Percentiles rank a stretch among this genome's conserved stretches.
These are phyloP conservation scores for Rhododendron williamsianum DNA, from an alignment of 148 eudicot genomes.

Conservation along the genomic window DNA sequence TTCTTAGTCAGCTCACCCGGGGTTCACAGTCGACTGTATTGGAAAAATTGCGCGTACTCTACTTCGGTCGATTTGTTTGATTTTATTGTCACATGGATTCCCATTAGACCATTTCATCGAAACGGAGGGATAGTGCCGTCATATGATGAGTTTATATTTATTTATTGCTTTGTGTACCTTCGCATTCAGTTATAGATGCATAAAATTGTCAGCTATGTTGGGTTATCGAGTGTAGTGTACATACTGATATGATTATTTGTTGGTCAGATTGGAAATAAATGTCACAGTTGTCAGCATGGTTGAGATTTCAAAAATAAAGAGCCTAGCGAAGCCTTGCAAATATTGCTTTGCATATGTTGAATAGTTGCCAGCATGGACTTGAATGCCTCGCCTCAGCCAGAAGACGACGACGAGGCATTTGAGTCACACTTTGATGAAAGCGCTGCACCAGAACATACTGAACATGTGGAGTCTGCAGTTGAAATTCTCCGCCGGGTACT, in stretches of 20 bases:
- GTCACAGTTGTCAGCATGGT: not conserved
- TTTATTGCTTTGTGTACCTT: not conserved
- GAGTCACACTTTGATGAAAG: conserved; percentile 51
- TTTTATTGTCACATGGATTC: not conserved
- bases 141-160: not conserved
- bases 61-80: not conserved
- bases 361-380: conserved; percentile 69
- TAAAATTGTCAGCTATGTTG: not conserved
- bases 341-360: conserved; percentile 31
- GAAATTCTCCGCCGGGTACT: conserved; percentile 76
- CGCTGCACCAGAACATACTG: conserved; percentile 34
- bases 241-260: not conserved
- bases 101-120: not conserved
- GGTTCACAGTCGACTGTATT: not conserved
- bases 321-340: conserved; percentile 8
- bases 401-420: conserved; percentile 74
- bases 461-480: conserved; percentile 52
- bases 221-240: not conserved
- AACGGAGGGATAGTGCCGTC: not conserved
- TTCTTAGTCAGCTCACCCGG: not conserved
- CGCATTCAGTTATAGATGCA: not conserved
- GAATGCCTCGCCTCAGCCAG: conserved; percentile 84
- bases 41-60: not conserved
- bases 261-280: not conserved
- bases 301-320: not conserved